phyloP scores from a whole-genome alignment of 2,329 filamentous ascomycete species.

The Atkinsonella texensis region DNA sequence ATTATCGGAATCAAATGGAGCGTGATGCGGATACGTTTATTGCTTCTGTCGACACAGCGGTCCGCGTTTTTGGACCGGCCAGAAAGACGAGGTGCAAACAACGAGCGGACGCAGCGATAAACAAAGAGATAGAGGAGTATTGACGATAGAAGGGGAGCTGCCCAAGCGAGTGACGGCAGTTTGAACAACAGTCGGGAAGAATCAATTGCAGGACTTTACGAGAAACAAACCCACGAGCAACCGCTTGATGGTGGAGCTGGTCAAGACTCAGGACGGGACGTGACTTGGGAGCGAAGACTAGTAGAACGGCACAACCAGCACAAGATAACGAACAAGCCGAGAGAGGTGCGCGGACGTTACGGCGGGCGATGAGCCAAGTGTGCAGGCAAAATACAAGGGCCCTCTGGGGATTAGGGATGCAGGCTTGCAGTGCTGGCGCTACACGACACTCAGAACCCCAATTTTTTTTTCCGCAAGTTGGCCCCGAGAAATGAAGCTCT shows the following conservation, averaged over 20 bases:
- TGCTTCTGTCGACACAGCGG: neutral
- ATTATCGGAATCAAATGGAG: neutral
- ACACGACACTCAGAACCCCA: neutral
- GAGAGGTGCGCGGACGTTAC: neutral
- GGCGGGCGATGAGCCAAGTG: slow-evolving; percentile 6
- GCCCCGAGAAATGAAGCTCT: no score
- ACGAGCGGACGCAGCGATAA: neutral
- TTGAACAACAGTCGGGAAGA: slow-evolving; percentile 9
- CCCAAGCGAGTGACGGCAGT: slow-evolving; percentile 48
- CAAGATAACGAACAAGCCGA: slow-evolving; percentile 4
- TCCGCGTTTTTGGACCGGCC: neutral
- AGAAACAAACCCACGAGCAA: slow-evolving; percentile 12
- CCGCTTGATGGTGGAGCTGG: slow-evolving; percentile 4
- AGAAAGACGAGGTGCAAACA: neutral
- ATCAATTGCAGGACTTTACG: slow-evolving; percentile 7
- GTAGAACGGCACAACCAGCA: neutral
- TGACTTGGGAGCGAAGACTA: neutral
- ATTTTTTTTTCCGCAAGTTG: neutral
- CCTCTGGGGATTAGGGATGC: neutral
- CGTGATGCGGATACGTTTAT: neutral
- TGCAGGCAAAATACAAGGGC: slow-evolving; percentile 1
- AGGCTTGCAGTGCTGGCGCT: neutral
- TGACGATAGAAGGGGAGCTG: slow-evolving; percentile 31
- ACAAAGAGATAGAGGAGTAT: slow-evolving; percentile 7
- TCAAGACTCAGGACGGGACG: neutral